Evolutionary conservation across 768 basidiomycete species (phyloP), one percentile per base, ranked within the genome.

Genomic region (Lentinula lateritia): DNA sequence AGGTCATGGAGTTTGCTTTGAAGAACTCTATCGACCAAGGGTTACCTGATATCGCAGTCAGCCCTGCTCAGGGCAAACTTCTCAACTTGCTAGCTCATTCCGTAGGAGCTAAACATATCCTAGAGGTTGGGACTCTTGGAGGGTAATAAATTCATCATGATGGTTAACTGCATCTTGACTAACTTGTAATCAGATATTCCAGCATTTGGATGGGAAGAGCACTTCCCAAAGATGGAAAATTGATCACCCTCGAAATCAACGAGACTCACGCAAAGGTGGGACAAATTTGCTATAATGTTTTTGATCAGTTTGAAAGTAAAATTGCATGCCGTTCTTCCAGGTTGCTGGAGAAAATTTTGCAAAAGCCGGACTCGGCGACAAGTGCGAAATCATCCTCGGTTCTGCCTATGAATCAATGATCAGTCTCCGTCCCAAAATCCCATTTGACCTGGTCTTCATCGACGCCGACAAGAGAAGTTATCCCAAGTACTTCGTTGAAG

Each of bases 391-490:
- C 36, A 73, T 84, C 48, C 69, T 82, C 38, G 86, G 85, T 0
- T 75, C 79, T 39, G 87, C 84, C 0, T 72, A 73, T 2, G 80
- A 85, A 5, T 78, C 80, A 0, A 73, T 90, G 43, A 73, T 70
- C 18, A 75, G 71, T 48, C 71, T 89, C 28, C 72, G 77, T 5
- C 70, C 84, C 5, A 76, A 78, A 8, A 70, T 73, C 5, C 80
- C 78, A 0, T 89, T 87, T 69, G 88, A 89, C 69, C 70, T 91
- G n/a, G 77, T 78, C 2, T 91, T 90, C 76, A 87, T 89, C 64
- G 88, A 90, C 71, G 89, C 87, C 8, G 86, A 89, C 74, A 89
- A 89, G 68, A 69, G 72, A 4, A 76, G 74, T 43, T 85, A 85
- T 63, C 58, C 75, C 23, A 73, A 75, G 4, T 89, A 89, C 67